Base-by-base conservation (phyloP, 2,329 filamentous ascomycete genomes). In the Fusarium pseudograminearum region DNA sequence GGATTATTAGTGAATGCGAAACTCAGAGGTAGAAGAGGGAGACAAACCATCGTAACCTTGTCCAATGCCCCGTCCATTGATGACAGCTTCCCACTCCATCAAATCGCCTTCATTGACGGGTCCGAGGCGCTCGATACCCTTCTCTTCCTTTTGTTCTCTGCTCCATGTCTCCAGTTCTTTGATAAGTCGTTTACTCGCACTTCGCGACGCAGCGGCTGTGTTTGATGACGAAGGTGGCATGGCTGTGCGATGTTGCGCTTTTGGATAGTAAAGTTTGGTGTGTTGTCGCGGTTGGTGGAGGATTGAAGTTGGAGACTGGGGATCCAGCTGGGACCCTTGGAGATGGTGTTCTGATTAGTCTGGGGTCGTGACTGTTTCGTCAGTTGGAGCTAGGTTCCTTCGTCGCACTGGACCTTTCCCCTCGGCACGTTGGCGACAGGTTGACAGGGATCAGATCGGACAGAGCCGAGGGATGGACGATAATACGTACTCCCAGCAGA, bases 101-200 rank as follows among this genome's bases (percentile, higher is more conserved):
- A 90, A 77, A 74, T 88, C 83, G n/a, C 83, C 83, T 64, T 87
- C 86, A 67, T 76, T 77, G 38, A 83, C 80, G 24, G 87, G 86
- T 0, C 86, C 86, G 7, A 90, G 84, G 15, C 87, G 82, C 80
- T 89, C 86, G 70, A 90, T 86, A 45, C 87, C 87, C 69, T 77
- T 77, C 73, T 87, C 86, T 41, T 81, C 77, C 46, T 78, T 76
- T 65, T 81, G 77, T 74, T 89, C 87, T 65, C 77, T 78, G 68
- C 81, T 80, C 85, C 83, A 88, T 36, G 78, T 80, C 33, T 84
- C 83, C 54, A 90, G 80, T 77, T 90, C 88, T 74, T 85, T 86
- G 66, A 89, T 77, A 64, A 90, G 82, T 26, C 88, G 84, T 74
- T 85, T 86, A 33, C 85, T 81, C 24, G 87, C 87, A 69, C 83